These are phyloP conservation scores for Amaranthus hypochondriacus DNA, from an alignment of 148 eudicot species.

Conservation along the genomic window DNA sequence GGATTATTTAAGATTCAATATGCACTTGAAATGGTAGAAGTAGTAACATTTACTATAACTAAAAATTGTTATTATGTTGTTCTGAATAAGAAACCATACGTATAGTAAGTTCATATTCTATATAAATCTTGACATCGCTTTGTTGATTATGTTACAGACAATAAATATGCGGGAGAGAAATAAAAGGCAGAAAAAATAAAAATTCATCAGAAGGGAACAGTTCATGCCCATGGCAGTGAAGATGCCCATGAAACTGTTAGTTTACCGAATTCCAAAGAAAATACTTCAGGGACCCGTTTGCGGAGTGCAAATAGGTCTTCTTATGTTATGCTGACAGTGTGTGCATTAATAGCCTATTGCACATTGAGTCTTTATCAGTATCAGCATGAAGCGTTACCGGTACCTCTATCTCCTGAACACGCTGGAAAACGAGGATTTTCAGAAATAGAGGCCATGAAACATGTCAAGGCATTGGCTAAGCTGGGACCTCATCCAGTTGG, in stretches of 20 bases:
- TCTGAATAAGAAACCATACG: too few species aligned
- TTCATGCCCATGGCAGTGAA: not conserved
- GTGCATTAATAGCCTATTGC: slow-evolving; percentile 49
- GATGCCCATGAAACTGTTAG: slow-evolving; percentile 5
- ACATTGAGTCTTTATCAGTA: slow-evolving; percentile 61
- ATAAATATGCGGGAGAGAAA: slow-evolving; percentile 27
- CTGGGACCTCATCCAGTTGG: slow-evolving; percentile 91
- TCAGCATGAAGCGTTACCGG: slow-evolving; percentile 60
- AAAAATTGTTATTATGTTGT: too few species aligned
- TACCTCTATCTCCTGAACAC: slow-evolving; percentile 51
- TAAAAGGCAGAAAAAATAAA: slow-evolving; percentile 14
- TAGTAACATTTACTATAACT: too few species aligned
- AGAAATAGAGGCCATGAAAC: slow-evolving; percentile 73
- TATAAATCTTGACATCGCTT: too few species aligned
- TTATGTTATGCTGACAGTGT: slow-evolving; percentile 46
- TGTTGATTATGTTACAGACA: too few species aligned
- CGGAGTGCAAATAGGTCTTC: slow-evolving; percentile 48
- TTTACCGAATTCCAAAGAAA: slow-evolving; percentile 1
- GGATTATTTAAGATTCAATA: too few species aligned
- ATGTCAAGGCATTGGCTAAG: slow-evolving; percentile 51
- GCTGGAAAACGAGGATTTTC: slow-evolving; percentile 92
- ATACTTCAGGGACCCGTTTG: not conserved
- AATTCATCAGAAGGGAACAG: slow-evolving; percentile 7
- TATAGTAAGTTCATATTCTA: too few species aligned
- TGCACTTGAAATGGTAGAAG: too few species aligned